Evolutionary conservation across 2,329 filamentous ascomycete species (phyloP), one percentile per base, ranked within the genome.

Genomic region (Hirsutella thompsonii): DNA sequence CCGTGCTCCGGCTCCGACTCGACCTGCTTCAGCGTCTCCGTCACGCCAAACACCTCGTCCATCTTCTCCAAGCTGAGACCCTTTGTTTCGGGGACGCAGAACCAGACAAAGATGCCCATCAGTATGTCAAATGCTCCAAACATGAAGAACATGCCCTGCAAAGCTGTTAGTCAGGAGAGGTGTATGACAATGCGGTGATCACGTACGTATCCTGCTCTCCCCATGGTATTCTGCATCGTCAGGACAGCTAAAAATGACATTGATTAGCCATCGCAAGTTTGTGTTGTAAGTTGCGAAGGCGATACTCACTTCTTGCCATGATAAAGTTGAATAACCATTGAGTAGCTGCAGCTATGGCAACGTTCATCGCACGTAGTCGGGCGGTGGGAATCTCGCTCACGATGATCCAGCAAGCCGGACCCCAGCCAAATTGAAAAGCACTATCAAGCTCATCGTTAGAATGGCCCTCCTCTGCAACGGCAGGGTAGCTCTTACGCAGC

Each of bases 281-380:
- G n/a, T 14, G 11, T 8, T 32, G 30, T 16, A 32, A 32, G n/a
- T 16, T 32, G 6, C 30, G n/a, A 14, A 14, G n/a, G 11, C 5
- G 30, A 16, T 2, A 51, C 56, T 50, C 47, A 59, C 56, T 76
- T 43, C 77, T 64, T 2, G 81, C 80, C 42, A 85, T 76, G 9
- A 83, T 72, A 45, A 85, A 82, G 54, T 86, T 86, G 58, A 85
- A 84, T 4, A 85, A 58, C 80, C 80, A 83, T 52, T 85, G 79
- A 0, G 76, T 82, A 2, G 75, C 76, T 1, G 81, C 79, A 0
- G 72, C 80, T 37, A 85, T 66, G 2, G 79, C 72, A 6, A 85
- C 80, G 51, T 83, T 84, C 48, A 81, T 61, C 16, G 74, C 75
- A 42, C 81, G 66, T 8, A 85, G 65, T 28, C 81, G 67, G 0